Conservation (phyloP, 352 stramenopile genomes). For the Globisporangium nunn region DNA sequence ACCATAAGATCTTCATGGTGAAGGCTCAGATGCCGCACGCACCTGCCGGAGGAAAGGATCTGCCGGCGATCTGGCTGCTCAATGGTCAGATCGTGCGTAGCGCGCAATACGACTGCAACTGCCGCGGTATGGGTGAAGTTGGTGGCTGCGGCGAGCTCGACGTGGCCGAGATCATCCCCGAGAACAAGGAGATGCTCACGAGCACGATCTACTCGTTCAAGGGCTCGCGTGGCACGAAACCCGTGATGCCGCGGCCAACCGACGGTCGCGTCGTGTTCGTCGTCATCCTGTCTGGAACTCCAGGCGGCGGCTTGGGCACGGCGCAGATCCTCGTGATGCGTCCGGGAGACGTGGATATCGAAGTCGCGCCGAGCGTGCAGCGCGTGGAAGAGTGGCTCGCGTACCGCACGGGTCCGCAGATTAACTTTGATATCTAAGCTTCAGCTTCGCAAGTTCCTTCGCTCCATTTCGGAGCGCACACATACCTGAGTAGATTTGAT, state of each 20-base stretch:
- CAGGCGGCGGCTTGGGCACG: slow-evolving; percentile 11
- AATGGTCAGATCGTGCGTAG: slow-evolving; percentile 41
- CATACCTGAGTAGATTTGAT: background rate
- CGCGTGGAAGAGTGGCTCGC: slow-evolving; percentile 20
- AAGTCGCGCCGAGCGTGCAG: slow-evolving; percentile 10
- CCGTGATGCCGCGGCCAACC: slow-evolving; percentile 18
- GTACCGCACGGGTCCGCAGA: slow-evolving; percentile 17
- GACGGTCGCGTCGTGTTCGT: slow-evolving; percentile 25
- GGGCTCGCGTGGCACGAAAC: slow-evolving; percentile 23
- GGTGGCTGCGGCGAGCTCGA: slow-evolving; percentile 49
- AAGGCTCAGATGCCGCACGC: slow-evolving; percentile 30
- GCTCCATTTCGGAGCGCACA: too few relatives aligned
- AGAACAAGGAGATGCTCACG: slow-evolving; percentile 19
- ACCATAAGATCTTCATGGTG: slow-evolving; percentile 48
- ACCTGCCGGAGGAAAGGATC: slow-evolving; percentile 9
- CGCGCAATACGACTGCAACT: slow-evolving; percentile 47
- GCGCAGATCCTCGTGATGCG: slow-evolving; percentile 24
- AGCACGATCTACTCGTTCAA: slow-evolving; percentile 49
- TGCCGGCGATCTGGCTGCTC: slow-evolving; percentile 37
- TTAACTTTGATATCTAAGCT: slow-evolving; percentile 22
- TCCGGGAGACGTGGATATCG: slow-evolving; percentile 19
- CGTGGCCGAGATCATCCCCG: slow-evolving; percentile 29
- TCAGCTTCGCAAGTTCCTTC: background rate
- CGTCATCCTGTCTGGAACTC: slow-evolving; percentile 21
- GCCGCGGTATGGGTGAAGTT: slow-evolving; percentile 33